Evolutionary conservation across 768 basidiomycete species (phyloP).

Genomic region (Gloeopeniophorella convolvens): DNA sequence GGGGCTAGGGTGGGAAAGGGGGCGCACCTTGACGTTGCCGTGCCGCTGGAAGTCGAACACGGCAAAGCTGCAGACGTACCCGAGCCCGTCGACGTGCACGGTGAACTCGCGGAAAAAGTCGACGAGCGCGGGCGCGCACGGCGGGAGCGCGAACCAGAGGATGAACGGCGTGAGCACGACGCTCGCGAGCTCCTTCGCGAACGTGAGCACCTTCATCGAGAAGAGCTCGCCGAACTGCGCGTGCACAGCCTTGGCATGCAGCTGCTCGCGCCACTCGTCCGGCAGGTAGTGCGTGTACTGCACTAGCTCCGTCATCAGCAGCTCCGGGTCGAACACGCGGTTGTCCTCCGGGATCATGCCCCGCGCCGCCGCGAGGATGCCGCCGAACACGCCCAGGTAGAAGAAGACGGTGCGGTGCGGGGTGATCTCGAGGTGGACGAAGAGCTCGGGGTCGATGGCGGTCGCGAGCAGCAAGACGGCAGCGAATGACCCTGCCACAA

Average conservation of each 20-base stretch:
- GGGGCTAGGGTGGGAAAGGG: not conserved
- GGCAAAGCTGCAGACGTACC: conserved; percentile 96
- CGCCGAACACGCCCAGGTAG: conserved; percentile 85
- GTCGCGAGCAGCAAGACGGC: conserved; percentile 92
- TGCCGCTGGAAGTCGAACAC: conserved; percentile 97
- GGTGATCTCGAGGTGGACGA: conserved; percentile 92
- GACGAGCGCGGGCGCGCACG: conserved; percentile 83
- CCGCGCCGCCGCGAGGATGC: conserved; percentile 79
- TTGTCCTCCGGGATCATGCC: conserved; percentile 97
- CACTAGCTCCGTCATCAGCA: conserved; percentile 88
- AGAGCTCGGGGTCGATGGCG: conserved; percentile 87
- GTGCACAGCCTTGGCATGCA: conserved; percentile 92
- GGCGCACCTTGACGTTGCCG: conserved; percentile 77
- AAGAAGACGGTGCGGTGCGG: conserved; percentile 90
- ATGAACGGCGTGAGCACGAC: conserved; percentile 93
- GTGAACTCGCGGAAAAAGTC: conserved; percentile 99
- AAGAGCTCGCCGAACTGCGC: conserved; percentile 89
- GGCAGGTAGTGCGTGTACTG: conserved; percentile 96
- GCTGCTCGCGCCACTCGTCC: conserved; percentile 78
- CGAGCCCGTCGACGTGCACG: conserved; percentile 92
- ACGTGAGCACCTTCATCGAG: conserved; percentile 85
- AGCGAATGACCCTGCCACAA: conserved; percentile 93
- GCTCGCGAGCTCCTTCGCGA: conserved; percentile 81
- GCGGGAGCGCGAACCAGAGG: conserved; percentile 86
- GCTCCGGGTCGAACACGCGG: conserved; percentile 87